These are phyloP conservation scores for Cenchrus americanus DNA, from an alignment of 176 grass and related monocot species.

Conservation along the genomic window DNA sequence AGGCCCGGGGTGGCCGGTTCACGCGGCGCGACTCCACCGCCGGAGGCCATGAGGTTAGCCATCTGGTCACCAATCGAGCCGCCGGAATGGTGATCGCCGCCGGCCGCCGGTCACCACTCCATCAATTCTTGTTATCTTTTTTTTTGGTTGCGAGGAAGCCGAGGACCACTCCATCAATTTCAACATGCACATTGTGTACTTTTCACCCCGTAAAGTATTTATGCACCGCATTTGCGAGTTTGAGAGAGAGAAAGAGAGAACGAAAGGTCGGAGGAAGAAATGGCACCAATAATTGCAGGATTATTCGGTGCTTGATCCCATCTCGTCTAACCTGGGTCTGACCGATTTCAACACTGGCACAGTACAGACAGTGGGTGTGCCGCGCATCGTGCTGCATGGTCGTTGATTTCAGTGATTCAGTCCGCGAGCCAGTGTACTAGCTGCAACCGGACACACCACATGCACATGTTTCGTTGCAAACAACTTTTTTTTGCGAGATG, in stretches of 20 bases:
- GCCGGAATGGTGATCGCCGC: too few relatives aligned
- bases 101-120: too few relatives aligned
- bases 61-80: too few relatives aligned
- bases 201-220: not conserved
- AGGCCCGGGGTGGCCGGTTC: conserved; percentile 32
- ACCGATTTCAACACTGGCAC: not conserved
- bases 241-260: not conserved
- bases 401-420: not conserved
- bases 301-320: not conserved
- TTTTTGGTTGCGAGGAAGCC: too few relatives aligned
- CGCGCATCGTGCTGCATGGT: not conserved
- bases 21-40: conserved; percentile 66
- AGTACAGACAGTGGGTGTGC: not conserved
- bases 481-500: too few relatives aligned
- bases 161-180: not conserved
- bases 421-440: not conserved
- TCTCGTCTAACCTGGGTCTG: not conserved
- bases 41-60: conserved; percentile 68
- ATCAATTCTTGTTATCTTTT: too few relatives aligned
- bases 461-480: not conserved
- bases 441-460: not conserved
- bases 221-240: not conserved
- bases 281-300: not conserved
- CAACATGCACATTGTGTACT: not conserved
- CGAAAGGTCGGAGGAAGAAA: not conserved